Conservation (phyloP, 139 green algal genomes). For the Coccomyxa sp. region DNA sequence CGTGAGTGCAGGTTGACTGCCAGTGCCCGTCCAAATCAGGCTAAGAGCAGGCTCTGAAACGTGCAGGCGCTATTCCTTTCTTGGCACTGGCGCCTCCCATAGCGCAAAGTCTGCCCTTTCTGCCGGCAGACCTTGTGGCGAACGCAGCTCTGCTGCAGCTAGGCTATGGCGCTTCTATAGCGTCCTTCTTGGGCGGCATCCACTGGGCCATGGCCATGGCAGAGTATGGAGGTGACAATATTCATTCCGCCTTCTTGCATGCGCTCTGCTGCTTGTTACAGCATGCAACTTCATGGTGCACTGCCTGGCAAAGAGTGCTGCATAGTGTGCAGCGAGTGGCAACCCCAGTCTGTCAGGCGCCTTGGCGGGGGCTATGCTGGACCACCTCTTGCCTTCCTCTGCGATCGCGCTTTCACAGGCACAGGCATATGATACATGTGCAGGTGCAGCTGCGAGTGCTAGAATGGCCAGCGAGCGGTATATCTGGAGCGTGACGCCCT, state of each 20-base stretch:
- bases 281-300: neutral
- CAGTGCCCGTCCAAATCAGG: neutral
- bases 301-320: too few species aligned
- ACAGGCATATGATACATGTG: too few species aligned
- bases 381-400: too few species aligned
- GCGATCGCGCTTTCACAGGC: too few species aligned
- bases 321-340: too few species aligned
- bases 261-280: neutral
- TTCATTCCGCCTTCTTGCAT: neutral
- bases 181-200: conserved; percentile 85
- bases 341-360: too few species aligned
- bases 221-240: conserved; percentile 8
- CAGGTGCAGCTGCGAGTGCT: neutral
- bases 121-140: conserved; percentile 35
- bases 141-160: conserved; percentile 31
- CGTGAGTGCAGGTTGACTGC: too few species aligned
- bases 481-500: conserved; percentile 76
- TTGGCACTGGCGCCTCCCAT: conserved; percentile 57
- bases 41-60: conserved; percentile 12
- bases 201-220: conserved; percentile 60
- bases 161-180: conserved; percentile 61
- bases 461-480: conserved; percentile 42
- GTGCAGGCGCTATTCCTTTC: conserved; percentile 72
- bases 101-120: conserved; percentile 30
- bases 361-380: too few species aligned